phyloP scores from a whole-genome alignment of 331 rosid species.

The Quercus lobata region DNA sequence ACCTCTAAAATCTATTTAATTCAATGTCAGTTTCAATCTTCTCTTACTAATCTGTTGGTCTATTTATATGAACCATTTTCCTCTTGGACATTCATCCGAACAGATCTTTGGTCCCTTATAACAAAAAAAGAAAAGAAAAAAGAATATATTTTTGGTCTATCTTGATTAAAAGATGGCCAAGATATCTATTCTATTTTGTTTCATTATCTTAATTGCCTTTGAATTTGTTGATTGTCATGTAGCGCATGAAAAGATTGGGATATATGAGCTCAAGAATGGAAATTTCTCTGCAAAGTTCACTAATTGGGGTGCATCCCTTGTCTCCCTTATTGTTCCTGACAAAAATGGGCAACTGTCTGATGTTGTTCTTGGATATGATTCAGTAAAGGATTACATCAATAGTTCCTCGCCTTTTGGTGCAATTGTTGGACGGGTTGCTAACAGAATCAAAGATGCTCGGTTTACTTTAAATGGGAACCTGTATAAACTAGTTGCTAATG shows the following conservation, averaged over 20 bases:
- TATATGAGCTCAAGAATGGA: slow-evolving; percentile 66
- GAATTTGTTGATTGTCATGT: slow-evolving; percentile 31
- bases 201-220: slow-evolving; percentile 36
- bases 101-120: neutral
- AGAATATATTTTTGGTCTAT: too few relatives aligned
- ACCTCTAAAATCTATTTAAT: neutral
- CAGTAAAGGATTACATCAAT: slow-evolving; percentile 52
- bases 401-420: slow-evolving; percentile 41
- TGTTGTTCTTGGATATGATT: slow-evolving; percentile 73
- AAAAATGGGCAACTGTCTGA: slow-evolving; percentile 61
- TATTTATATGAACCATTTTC: neutral
- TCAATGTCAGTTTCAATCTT: neutral
- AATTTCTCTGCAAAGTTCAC: slow-evolving; percentile 56
- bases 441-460: slow-evolving; percentile 73
- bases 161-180: slow-evolving; percentile 31
- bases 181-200: slow-evolving; percentile 31
- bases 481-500: slow-evolving; percentile 68
- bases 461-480: slow-evolving; percentile 51
- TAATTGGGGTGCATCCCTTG: slow-evolving; percentile 84
- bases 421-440: slow-evolving; percentile 79
- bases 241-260: slow-evolving; percentile 33
- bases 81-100: neutral
- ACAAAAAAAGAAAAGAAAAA: too few relatives aligned
- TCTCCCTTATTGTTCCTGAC: slow-evolving; percentile 69
- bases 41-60: neutral